phyloP scores from a whole-genome alignment of 192 early-diverging fungal genomes.

The Phycomyces blakesleeanus region DNA sequence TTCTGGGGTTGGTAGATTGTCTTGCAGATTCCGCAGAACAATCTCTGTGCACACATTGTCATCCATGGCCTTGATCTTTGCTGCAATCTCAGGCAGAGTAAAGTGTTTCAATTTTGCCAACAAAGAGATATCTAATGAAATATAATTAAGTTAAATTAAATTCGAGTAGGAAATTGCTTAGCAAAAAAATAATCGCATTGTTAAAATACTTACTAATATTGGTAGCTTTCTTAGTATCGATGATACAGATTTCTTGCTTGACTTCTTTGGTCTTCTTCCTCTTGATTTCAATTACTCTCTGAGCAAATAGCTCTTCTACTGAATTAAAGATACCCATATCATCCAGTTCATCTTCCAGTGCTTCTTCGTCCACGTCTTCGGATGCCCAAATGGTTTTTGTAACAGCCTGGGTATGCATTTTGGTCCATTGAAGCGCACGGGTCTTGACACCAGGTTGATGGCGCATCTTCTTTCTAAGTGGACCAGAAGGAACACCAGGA shows the following conservation, averaged over 20 bases:
- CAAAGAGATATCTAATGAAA: slow-evolving; percentile 29
- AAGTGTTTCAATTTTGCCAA: slow-evolving; percentile 57
- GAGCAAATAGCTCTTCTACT: slow-evolving; percentile 70
- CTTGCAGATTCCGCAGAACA: slow-evolving; percentile 61
- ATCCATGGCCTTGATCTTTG: slow-evolving; percentile 63
- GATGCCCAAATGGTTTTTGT: slow-evolving; percentile 65
- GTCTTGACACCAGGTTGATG: slow-evolving; percentile 68
- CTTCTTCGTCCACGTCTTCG: slow-evolving; percentile 42
- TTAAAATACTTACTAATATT: slow-evolving; percentile 56
- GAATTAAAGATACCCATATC: slow-evolving; percentile 58
- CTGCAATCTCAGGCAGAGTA: slow-evolving; percentile 64
- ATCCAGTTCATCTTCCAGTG: slow-evolving; percentile 53
- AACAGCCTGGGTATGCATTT: slow-evolving; percentile 61
- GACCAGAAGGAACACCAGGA: slow-evolving; percentile 32
- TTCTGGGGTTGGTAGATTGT: slow-evolving; percentile 68
- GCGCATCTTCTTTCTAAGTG: slow-evolving; percentile 60
- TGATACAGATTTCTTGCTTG: slow-evolving; percentile 60
- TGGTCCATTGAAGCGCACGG: slow-evolving; percentile 77
- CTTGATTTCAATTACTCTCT: slow-evolving; percentile 51
- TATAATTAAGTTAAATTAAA: not conserved
- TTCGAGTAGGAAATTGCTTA: not conserved
- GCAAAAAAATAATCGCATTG: too few relatives aligned
- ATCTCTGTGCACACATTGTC: slow-evolving; percentile 59
- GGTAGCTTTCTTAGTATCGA: slow-evolving; percentile 70
- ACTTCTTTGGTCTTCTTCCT: slow-evolving; percentile 41